phyloP scores from a whole-genome alignment of 2,329 filamentous ascomycete species.

The Phyllachora maydis region DNA sequence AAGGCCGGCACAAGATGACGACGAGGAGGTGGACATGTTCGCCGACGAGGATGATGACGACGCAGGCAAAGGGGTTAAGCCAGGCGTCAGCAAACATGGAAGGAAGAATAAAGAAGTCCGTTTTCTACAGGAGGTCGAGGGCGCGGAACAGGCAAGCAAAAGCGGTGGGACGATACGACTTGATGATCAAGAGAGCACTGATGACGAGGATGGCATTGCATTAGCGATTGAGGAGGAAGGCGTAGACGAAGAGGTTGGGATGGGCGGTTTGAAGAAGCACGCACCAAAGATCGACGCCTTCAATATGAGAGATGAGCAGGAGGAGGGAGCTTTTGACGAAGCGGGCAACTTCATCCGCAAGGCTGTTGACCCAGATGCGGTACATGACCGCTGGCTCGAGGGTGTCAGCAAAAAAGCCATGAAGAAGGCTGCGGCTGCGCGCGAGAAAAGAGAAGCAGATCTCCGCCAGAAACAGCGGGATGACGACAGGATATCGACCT shows the following conservation, averaged over 20 bases:
- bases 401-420: constrained; percentile 90
- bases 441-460: constrained; percentile 67
- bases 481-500: constrained; percentile 75
- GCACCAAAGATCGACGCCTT: constrained; percentile 92
- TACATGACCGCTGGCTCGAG: constrained; percentile 83
- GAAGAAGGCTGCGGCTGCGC: constrained; percentile 66
- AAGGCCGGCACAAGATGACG: constrained; percentile 22
- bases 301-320: constrained; percentile 77
- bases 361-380: constrained; percentile 69
- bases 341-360: constrained; percentile 82
- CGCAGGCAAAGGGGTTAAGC: constrained; percentile 8
- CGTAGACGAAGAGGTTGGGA: constrained; percentile 74
- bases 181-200: constrained; percentile 33
- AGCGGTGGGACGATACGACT: constrained; percentile 52
- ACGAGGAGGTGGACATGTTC: constrained; percentile 72
- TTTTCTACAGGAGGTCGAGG: constrained; percentile 49
- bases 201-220: constrained; percentile 51
- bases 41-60: constrained; percentile 28
- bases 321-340: constrained; percentile 84
- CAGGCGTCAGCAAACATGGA: too few relatives aligned
- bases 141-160: constrained; percentile 55
- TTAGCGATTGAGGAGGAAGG: constrained; percentile 57
- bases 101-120: constrained; percentile 43
- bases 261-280: constrained; percentile 77
- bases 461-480: constrained; percentile 47